Evolutionary conservation across 345 rosid genomes (phyloP).

Genomic region (Boechera divaricarpa): DNA sequence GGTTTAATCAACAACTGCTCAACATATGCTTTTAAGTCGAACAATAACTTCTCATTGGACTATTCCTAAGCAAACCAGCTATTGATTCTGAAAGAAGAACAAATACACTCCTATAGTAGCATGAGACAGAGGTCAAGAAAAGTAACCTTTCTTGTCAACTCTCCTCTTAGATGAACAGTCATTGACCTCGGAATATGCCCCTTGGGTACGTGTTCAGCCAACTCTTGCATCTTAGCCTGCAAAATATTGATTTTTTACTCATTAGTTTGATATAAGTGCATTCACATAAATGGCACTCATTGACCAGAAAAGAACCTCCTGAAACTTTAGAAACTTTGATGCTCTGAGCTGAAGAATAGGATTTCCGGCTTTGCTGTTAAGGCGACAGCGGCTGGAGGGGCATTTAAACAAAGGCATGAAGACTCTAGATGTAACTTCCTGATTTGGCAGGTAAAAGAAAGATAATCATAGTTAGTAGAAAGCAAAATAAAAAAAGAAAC

Average conservation of each 20-base stretch:
- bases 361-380: slow-evolving; percentile 74
- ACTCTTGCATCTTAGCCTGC: slow-evolving; percentile 98
- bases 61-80: slow-evolving; percentile 2
- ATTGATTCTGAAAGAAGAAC: slow-evolving; percentile 1
- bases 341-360: slow-evolving; percentile 98
- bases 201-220: slow-evolving; percentile 98
- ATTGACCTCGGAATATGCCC: slow-evolving; percentile 97
- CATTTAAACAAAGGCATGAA: slow-evolving; percentile 96
- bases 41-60: background rate
- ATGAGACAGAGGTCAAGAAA: slow-evolving; percentile 31
- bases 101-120: slow-evolving; percentile 18
- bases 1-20: background rate
- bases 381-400: slow-evolving; percentile 71
- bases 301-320: slow-evolving; percentile 66
- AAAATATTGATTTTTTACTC: slow-evolving; percentile 29
- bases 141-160: slow-evolving; percentile 91
- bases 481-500: slow-evolving; percentile 1
- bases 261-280: slow-evolving; percentile 4
- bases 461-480: slow-evolving; percentile 11
- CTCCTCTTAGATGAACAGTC: slow-evolving; percentile 98
- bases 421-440: slow-evolving; percentile 94
- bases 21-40: background rate
- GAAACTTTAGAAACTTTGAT: slow-evolving; percentile 94
- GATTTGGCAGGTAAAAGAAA: slow-evolving; percentile 39
- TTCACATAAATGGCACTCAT: slow-evolving; percentile 21